Percentiles rank a stretch among this genome's conserved stretches.
phyloP scores from a whole-genome alignment of 2,329 filamentous ascomycete species.

The Rhytidhysteron rufulum region DNA sequence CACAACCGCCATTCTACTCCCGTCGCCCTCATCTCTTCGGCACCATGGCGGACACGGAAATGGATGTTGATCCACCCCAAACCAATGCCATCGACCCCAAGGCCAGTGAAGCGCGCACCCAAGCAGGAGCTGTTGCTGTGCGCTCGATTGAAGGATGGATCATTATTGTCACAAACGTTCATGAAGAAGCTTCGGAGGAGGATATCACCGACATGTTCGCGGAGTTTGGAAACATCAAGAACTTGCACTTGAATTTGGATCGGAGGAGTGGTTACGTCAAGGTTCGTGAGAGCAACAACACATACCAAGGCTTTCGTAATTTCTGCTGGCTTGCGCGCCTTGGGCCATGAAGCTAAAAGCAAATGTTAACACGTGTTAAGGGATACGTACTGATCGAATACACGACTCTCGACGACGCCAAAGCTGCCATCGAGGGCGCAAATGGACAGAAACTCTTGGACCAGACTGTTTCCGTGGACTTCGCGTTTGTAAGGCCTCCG shows the following conservation, averaged over 20 bases:
- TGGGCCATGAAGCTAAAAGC: no score
- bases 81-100: constrained; percentile 44
- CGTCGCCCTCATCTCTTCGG: no score
- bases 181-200: constrained; percentile 84
- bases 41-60: constrained; percentile 44
- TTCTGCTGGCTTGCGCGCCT: no score
- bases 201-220: constrained; percentile 76
- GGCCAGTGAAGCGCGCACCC: constrained; percentile 66
- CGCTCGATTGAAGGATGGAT: constrained; percentile 90
- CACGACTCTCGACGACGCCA: constrained; percentile 71
- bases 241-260: constrained; percentile 78
- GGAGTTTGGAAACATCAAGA: constrained; percentile 84
- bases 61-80: constrained; percentile 40
- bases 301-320: no score
- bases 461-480: constrained; percentile 77
- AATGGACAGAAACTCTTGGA: constrained; percentile 74
- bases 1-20: no score
- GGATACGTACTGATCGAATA: constrained; percentile 86
- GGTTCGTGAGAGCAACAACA: constrained; percentile 52
- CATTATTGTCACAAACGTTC: constrained; percentile 79
- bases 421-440: constrained; percentile 77
- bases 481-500: constrained; percentile 78
- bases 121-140: constrained; percentile 71
- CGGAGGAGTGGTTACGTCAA: constrained; percentile 82
- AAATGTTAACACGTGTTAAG: no score